Percentiles rank a stretch among this genome's conserved stretches.
Evolutionary conservation across 257 asterid genomes (phyloP).

Genomic region (Fraxinus pennsylvanica): DNA sequence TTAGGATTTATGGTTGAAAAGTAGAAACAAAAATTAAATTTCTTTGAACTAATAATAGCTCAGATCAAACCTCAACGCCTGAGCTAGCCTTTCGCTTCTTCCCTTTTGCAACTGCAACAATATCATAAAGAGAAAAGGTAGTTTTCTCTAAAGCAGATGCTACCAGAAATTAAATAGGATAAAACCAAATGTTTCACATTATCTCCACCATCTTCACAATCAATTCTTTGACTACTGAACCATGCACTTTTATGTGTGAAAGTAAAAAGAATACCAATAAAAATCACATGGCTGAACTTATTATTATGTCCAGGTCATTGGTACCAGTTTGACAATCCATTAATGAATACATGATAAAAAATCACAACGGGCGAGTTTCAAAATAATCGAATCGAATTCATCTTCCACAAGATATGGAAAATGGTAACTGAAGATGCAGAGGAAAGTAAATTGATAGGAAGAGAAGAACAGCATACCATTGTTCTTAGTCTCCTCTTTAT

Average conservation of each 20-base stretch:
- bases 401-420: conserved; percentile 7
- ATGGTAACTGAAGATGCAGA: conserved; percentile 21
- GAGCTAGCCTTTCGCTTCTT: conserved; percentile 79
- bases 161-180: conserved; percentile 11
- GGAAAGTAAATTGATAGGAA: conserved; percentile 11
- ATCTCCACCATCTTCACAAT: not conserved
- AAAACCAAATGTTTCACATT: conserved; percentile 3
- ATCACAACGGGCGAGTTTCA: not conserved
- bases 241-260: not conserved
- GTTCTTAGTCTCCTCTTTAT: conserved; percentile 62
- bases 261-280: conserved; percentile 12
- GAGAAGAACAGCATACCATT: conserved; percentile 40
- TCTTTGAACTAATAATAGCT: conserved; percentile 14
- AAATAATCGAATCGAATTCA: not conserved
- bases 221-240: conserved; percentile 15
- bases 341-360: not conserved
- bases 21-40: not conserved
- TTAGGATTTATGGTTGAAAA: not conserved
- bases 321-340: conserved; percentile 4
- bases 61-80: conserved; percentile 59
- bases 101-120: conserved; percentile 73
- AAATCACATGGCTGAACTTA: conserved; percentile 6
- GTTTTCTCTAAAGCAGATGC: not conserved
- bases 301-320: conserved; percentile 8
- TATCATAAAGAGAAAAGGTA: conserved; percentile 23